phyloP scores from a whole-genome alignment of 768 basidiomycete genomes.

The Tulasnella sp. region DNA sequence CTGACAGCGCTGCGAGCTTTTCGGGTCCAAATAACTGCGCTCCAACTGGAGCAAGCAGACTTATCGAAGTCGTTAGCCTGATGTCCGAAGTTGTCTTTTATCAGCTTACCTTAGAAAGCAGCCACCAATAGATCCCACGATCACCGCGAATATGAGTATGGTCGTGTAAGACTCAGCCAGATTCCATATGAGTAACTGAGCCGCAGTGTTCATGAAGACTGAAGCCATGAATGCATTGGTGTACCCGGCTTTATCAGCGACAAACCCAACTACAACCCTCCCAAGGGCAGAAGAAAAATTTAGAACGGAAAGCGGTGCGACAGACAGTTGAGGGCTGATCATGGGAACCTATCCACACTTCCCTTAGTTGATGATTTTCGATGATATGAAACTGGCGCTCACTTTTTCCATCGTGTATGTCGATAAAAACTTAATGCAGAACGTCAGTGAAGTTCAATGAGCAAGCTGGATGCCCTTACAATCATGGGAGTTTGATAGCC shows the following conservation, averaged over 20 bases:
- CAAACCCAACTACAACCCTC: slow-evolving; percentile 28
- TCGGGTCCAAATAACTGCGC: slow-evolving; percentile 21
- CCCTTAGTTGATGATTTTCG: too few relatives aligned
- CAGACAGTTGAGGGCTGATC: slow-evolving; percentile 16
- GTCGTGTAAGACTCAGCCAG: slow-evolving; percentile 26
- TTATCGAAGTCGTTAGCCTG: not conserved
- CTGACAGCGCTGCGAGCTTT: slow-evolving; percentile 15
- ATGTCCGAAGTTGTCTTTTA: not conserved
- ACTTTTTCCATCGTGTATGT: slow-evolving; percentile 19
- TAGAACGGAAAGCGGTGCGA: slow-evolving; percentile 20
- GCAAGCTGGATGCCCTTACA: too few relatives aligned
- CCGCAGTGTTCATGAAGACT: slow-evolving; percentile 27
- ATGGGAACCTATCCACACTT: too few relatives aligned
- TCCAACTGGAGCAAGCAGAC: slow-evolving; percentile 26
- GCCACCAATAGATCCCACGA: slow-evolving; percentile 28
- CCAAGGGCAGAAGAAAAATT: slow-evolving; percentile 24
- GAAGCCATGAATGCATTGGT: slow-evolving; percentile 31
- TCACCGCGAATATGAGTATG: slow-evolving; percentile 26
- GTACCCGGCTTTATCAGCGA: slow-evolving; percentile 31
- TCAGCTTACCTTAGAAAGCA: slow-evolving; percentile 23
- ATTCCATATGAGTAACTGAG: slow-evolving; percentile 31
- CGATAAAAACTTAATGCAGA: slow-evolving; percentile 21
- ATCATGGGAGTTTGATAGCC: slow-evolving; percentile 20
- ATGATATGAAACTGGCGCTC: too few relatives aligned
- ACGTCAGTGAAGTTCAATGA: too few relatives aligned